These are phyloP conservation scores for Leccinum colubrinum DNA, from an alignment of 1,284 basidiomycete genomes.

Conservation along the genomic window DNA sequence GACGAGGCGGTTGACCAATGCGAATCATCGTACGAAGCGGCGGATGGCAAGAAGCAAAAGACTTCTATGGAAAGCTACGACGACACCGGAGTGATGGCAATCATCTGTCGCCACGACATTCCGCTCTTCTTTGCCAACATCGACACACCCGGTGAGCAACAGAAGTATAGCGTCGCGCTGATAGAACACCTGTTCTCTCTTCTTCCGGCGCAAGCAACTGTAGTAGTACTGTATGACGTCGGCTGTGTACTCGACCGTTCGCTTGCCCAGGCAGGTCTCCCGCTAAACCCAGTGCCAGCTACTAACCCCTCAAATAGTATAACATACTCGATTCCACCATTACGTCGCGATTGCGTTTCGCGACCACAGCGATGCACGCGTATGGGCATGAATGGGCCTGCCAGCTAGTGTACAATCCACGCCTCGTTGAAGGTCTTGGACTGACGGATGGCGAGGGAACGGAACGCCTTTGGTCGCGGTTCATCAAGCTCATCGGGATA, in stretches of 20 bases:
- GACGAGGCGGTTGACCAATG: not conserved
- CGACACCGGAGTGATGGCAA: not conserved
- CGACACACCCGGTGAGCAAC: not conserved
- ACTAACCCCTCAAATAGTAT: not conserved
- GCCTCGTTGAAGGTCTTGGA: not conserved
- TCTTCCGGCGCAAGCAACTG: slow-evolving; percentile 33
- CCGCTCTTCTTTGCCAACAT: not conserved
- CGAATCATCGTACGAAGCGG: not conserved
- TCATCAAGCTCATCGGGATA: slow-evolving; percentile 2
- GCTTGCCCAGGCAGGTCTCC: not conserved
- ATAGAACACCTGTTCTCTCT: slow-evolving; percentile 19
- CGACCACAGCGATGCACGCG: not conserved
- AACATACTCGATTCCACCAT: not conserved
- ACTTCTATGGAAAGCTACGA: not conserved
- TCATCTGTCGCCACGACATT: not conserved
- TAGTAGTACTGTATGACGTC: slow-evolving; percentile 37
- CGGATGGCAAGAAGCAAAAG: not conserved
- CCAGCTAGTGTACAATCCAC: not conserved
- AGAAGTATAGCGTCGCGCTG: not conserved
- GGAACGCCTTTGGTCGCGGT: not conserved
- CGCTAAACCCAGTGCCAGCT: not conserved
- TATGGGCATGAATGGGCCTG: slow-evolving; percentile 3
- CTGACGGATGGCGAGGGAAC: not conserved
- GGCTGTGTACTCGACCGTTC: slow-evolving; percentile 39
- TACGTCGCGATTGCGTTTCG: not conserved